phyloP scores from a whole-genome alignment of 1,284 basidiomycete species.

The Gymnopus androsaceus region DNA sequence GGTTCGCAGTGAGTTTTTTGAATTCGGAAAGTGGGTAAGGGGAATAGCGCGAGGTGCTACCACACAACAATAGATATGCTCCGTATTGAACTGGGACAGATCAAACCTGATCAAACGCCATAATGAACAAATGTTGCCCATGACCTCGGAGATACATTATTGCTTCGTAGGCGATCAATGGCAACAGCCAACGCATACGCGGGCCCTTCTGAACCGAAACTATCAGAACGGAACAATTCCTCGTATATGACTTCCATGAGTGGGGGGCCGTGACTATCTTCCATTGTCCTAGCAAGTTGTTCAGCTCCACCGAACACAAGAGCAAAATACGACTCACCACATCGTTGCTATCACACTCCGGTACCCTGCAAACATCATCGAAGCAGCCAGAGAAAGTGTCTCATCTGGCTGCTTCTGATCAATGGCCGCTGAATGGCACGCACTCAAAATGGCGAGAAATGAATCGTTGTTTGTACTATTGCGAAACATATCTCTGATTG shows the following conservation, averaged over 20 bases:
- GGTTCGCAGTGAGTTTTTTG: too few species aligned
- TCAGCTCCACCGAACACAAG: background rate
- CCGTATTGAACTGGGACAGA: too few species aligned
- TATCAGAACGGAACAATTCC: background rate
- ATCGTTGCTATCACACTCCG: constrained; percentile 2
- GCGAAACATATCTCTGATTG: background rate
- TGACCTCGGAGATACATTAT: background rate
- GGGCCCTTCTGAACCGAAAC: background rate
- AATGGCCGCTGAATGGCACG: background rate
- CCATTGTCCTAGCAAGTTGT: background rate
- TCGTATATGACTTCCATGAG: background rate
- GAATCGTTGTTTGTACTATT: background rate
- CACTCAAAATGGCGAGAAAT: background rate
- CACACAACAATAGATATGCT: too few species aligned
- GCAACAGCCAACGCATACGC: too few species aligned
- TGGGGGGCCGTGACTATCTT: background rate
- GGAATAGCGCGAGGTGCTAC: too few species aligned
- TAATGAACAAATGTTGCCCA: background rate
- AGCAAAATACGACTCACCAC: background rate
- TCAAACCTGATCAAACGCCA: background rate
- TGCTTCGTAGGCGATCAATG: too few species aligned
- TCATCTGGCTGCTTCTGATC: background rate
- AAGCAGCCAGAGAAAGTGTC: background rate
- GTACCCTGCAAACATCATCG: background rate
- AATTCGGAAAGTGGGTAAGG: too few species aligned